Base-by-base conservation (phyloP, 345 rosid species). In the Orychophragmus violaceus region DNA sequence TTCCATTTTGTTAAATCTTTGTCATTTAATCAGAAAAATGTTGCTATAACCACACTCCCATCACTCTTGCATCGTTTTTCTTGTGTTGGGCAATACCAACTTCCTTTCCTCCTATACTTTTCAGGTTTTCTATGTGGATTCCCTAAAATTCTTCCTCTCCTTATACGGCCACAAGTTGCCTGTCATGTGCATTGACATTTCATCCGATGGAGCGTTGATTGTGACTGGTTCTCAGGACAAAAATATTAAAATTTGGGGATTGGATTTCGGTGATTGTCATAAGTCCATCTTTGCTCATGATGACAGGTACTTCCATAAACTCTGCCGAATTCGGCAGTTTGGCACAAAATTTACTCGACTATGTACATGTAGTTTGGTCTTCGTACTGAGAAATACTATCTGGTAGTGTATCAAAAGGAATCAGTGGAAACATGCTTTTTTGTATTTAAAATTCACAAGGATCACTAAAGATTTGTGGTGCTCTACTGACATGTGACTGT, bases 181-280 rank as follows among this genome's bases (percentile, higher is more conserved):
- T 52, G 99, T 94, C 41, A 81, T 94, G 61, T 83, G 95, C 74
- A 81, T 94, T 89, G 99, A 94, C 80, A 85, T 86, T 59, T 94
- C 97, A 57, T 94, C 99, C 4, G 97, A 94, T 79, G 99, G 99
- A 65, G 96, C 83, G 79, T 71, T 88, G 80, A 80, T 94, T 57
- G 97, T 90, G 45, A 90, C 97, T 42, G 97, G 99, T 30, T 94
- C 97, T 28, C 95, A 90, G 59, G 97, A 94, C 79, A 94, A 94
- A 75, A 94, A 94, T 81, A 46, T 94, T 63, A 90, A 85, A 77
- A 90, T 94, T 57, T 94, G 97, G 99, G 99, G 97, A 56, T 72
- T 94, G 81, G 99, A 94, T 81, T 94, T 94, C 74, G 97, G 99
- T 51, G 93, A 94, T 74, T 91, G 99, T 77, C 99, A 90, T 45